Percentiles rank a stretch among this genome's conserved stretches.
Conservation (phyloP, 2,329 filamentous ascomycete species). For the Penicillium sp. region DNA sequence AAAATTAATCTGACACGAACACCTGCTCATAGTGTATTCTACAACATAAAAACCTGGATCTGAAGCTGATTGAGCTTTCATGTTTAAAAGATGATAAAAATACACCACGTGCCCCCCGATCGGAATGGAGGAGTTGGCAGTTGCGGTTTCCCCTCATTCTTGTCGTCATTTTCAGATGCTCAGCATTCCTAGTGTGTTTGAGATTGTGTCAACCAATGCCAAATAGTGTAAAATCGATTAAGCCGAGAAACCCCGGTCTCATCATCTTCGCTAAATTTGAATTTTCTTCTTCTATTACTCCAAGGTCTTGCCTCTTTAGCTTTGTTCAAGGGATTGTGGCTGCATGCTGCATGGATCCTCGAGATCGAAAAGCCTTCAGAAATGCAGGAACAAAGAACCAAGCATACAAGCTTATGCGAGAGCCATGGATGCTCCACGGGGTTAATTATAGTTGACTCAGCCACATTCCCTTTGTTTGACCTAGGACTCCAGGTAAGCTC, state of each 20-base stretch:
- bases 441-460: not conserved
- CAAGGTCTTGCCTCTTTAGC: not conserved
- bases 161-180: constrained; percentile 9
- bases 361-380: not conserved
- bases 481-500: not conserved
- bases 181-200: constrained; percentile 17
- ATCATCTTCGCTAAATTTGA: not conserved
- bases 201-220: constrained; percentile 6
- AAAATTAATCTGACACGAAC: not conserved
- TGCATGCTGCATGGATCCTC: constrained; percentile 4
- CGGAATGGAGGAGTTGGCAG: constrained; percentile 18
- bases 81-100: not conserved
- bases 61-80: not conserved
- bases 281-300: not conserved
- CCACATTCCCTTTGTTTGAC: not conserved
- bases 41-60: not conserved
- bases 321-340: not conserved
- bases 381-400: constrained; percentile 3
- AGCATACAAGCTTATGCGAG: not conserved
- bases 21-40: not conserved
- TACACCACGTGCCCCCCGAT: constrained; percentile 16
- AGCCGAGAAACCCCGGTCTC: not conserved
- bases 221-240: not conserved
- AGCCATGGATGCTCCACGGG: not conserved
- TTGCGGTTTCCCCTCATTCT: constrained; percentile 8